Conservation (phyloP, 2,329 filamentous ascomycete genomes). For the Huntiella moniliformis region DNA sequence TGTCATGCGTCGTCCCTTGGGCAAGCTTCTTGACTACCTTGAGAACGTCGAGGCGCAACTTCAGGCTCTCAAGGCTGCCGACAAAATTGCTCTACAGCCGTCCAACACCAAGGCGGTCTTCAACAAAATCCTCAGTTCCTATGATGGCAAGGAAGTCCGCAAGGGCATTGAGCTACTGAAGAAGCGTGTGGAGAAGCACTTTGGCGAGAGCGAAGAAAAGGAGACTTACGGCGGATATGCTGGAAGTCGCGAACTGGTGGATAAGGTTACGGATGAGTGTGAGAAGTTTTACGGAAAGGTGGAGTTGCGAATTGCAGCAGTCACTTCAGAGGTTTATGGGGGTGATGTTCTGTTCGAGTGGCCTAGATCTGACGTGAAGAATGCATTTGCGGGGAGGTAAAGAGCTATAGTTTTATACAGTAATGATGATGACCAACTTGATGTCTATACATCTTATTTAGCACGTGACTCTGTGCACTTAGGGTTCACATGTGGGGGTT, state of each 20-base stretch:
- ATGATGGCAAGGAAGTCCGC: slow-evolving; percentile 69
- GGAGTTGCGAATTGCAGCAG: slow-evolving; percentile 38
- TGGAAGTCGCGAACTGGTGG: slow-evolving; percentile 39
- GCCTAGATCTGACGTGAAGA: slow-evolving; percentile 44
- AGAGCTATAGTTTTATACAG: neutral
- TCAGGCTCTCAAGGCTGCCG: slow-evolving; percentile 37
- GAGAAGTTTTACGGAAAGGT: slow-evolving; percentile 44
- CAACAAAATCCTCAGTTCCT: slow-evolving; percentile 65
- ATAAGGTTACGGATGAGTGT: slow-evolving; percentile 39
- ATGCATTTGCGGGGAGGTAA: slow-evolving; percentile 26
- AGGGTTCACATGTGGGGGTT: no score
- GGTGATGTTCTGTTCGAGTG: slow-evolving; percentile 48
- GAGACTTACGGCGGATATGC: slow-evolving; percentile 45
- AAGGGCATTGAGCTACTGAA: slow-evolving; percentile 79
- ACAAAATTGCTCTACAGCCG: slow-evolving; percentile 56
- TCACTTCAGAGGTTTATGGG: slow-evolving; percentile 44
- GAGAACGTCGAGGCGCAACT: slow-evolving; percentile 68
- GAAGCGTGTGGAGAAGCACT: slow-evolving; percentile 93
- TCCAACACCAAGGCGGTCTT: slow-evolving; percentile 68
- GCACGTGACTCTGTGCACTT: no score
- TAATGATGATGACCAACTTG: no score
- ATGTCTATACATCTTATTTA: no score
- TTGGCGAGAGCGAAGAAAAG: slow-evolving; percentile 74
- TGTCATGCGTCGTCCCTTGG: slow-evolving; percentile 74
- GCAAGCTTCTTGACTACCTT: slow-evolving; percentile 78